Evolutionary conservation across 1,139 yeast genomes (phyloP).

Genomic region (Arxiozyma slooffiae): DNA sequence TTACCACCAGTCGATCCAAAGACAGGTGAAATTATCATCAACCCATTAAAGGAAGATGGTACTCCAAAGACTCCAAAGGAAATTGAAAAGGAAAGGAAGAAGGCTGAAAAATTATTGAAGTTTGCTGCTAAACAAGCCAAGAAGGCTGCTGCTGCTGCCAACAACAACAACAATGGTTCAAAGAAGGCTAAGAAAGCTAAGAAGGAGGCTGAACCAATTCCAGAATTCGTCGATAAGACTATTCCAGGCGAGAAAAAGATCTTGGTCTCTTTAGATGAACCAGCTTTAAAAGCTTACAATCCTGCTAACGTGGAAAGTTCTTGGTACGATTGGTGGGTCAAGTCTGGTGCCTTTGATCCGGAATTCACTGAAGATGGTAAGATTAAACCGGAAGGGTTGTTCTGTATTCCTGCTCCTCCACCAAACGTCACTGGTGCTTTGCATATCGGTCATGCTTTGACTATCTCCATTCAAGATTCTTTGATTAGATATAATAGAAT

Average conservation of each 20-base stretch:
- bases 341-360: conserved; percentile 81
- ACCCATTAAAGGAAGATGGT: conserved; percentile 32
- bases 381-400: conserved; percentile 69
- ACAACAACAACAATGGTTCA: conserved; percentile 30
- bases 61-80: conserved; percentile 57
- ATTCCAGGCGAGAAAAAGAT: conserved; percentile 84
- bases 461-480: conserved; percentile 90
- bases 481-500: conserved; percentile 89
- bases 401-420: conserved; percentile 95
- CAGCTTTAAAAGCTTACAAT: conserved; percentile 86
- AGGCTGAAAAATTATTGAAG: conserved; percentile 93
- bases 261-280: conserved; percentile 76
- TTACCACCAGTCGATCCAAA: conserved; percentile 31
- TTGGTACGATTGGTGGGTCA: conserved; percentile 97
- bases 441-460: conserved; percentile 97
- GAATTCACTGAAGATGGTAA: conserved; percentile 68
- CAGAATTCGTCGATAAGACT: conserved; percentile 77
- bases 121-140: conserved; percentile 89
- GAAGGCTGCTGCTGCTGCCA: conserved; percentile 38
- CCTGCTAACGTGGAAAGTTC: conserved; percentile 92
- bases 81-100: conserved; percentile 86
- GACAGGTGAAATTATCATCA: conserved; percentile 31
- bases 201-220: conserved; percentile 58
- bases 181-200: conserved; percentile 58
- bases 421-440: conserved; percentile 98